A percentile compares a stretch with the other conserved stretches of the same genome.
These are phyloP conservation scores for Yamadazyma endophytica DNA, from an alignment of 805 yeast species.

Conservation along the genomic window DNA sequence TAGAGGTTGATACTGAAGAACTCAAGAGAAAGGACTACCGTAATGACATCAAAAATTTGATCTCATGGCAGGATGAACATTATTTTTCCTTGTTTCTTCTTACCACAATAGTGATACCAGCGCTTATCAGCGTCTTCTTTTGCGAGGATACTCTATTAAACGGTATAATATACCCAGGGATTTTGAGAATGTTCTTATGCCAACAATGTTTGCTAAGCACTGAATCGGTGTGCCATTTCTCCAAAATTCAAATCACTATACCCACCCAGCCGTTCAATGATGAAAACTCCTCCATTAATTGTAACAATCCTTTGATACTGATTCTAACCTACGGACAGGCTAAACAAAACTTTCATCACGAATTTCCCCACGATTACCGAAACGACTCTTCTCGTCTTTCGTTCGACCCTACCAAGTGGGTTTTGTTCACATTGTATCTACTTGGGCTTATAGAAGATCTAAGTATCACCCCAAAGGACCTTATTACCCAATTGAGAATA, in stretches of 20 bases:
- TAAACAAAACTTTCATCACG: constrained; percentile 91
- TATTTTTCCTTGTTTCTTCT: constrained; percentile 24
- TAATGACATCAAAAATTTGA: constrained; percentile 15
- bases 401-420: constrained; percentile 86
- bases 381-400: constrained; percentile 68
- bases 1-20: constrained; percentile 4
- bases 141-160: constrained; percentile 27
- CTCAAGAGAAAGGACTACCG: constrained; percentile 14
- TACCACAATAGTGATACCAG: constrained; percentile 30
- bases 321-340: constrained; percentile 85
- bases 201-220: constrained; percentile 79
- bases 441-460: constrained; percentile 59
- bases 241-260: constrained; percentile 64
- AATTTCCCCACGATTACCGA: constrained; percentile 87
- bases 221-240: constrained; percentile 77
- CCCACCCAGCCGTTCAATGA: constrained; percentile 44
- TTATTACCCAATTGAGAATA: constrained; percentile 51
- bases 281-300: constrained; percentile 67
- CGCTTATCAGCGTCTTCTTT: constrained; percentile 15
- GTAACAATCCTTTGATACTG: constrained; percentile 53
- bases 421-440: constrained; percentile 47
- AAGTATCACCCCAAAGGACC: constrained; percentile 62
- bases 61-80: constrained; percentile 32
- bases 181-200: constrained; percentile 61
- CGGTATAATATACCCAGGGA: constrained; percentile 65